These are phyloP conservation scores for Incumbomyces lentus DNA, from an alignment of 2,329 filamentous ascomycete genomes.

Conservation along the genomic window DNA sequence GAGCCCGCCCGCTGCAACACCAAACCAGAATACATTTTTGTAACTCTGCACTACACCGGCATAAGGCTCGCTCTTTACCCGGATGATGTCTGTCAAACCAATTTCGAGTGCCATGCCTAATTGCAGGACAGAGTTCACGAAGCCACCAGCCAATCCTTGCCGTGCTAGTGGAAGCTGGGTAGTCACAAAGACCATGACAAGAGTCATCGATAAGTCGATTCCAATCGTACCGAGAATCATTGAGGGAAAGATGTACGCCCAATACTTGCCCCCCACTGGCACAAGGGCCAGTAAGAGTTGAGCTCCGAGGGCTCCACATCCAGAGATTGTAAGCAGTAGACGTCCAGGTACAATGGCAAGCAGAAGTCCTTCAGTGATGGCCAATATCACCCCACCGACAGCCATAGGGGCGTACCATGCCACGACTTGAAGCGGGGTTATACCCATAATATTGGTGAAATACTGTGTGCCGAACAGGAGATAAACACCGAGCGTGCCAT, in stretches of 20 bases:
- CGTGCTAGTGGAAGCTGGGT: slow-evolving; percentile 55
- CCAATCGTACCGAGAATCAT: slow-evolving; percentile 56
- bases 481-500: slow-evolving; percentile 59
- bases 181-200: slow-evolving; percentile 68
- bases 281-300: slow-evolving; percentile 55
- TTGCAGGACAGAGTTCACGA: slow-evolving; percentile 62
- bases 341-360: slow-evolving; percentile 56
- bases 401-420: slow-evolving; percentile 61
- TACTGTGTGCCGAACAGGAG: slow-evolving; percentile 62
- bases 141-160: slow-evolving; percentile 61
- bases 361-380: slow-evolving; percentile 53
- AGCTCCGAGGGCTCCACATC: slow-evolving; percentile 47
- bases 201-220: slow-evolving; percentile 65
- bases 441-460: slow-evolving; percentile 52
- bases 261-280: slow-evolving; percentile 50
- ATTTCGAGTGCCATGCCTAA: slow-evolving; percentile 63
- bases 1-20: slow-evolving; percentile 44
- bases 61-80: slow-evolving; percentile 1
- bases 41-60: slow-evolving; percentile 45
- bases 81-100: slow-evolving; percentile 56
- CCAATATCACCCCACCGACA: slow-evolving; percentile 56
- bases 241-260: slow-evolving; percentile 61
- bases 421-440: slow-evolving; percentile 52
- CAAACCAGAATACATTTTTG: slow-evolving; percentile 46
- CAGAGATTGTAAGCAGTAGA: slow-evolving; percentile 52